These are phyloP conservation scores for Pezizomycotina sp. DNA, from an alignment of 2,329 filamentous ascomycete species.

Conservation along the genomic window DNA sequence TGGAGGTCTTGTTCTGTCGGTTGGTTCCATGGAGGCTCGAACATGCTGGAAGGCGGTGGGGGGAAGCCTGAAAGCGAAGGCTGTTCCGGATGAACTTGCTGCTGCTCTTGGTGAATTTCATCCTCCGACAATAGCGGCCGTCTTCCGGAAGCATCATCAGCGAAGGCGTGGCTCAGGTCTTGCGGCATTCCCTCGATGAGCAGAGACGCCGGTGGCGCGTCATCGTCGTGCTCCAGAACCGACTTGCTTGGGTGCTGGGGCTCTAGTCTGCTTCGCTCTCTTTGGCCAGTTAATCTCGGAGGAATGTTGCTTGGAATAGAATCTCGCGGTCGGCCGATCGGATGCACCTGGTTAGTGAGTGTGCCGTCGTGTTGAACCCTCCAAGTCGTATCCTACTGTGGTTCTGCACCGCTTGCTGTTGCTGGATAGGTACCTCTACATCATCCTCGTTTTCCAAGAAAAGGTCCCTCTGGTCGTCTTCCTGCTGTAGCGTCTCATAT, in stretches of 20 bases:
- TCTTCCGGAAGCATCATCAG: constrained; percentile 25
- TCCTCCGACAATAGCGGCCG: too few relatives aligned
- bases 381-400: too few relatives aligned
- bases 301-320: too few relatives aligned
- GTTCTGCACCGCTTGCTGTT: too few relatives aligned
- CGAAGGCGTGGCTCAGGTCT: constrained; percentile 30
- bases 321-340: too few relatives aligned
- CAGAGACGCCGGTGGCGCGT: constrained; percentile 48
- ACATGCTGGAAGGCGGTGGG: constrained; percentile 13
- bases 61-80: constrained; percentile 37
- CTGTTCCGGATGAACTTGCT: constrained; percentile 21
- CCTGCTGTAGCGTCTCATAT: constrained; percentile 24
- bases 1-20: constrained; percentile 17
- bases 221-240: constrained; percentile 37
- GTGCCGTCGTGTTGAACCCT: too few relatives aligned
- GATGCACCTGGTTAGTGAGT: too few relatives aligned
- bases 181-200: constrained; percentile 44
- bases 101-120: constrained; percentile 5
- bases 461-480: constrained; percentile 21
- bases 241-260: neutral
- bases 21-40: constrained; percentile 15
- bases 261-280: constrained; percentile 24
- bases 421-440: too few relatives aligned
- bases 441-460: too few relatives aligned
- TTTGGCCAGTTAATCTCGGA: too few relatives aligned